phyloP scores from a whole-genome alignment of 768 basidiomycete genomes.

The Hygrocybe punicea region DNA sequence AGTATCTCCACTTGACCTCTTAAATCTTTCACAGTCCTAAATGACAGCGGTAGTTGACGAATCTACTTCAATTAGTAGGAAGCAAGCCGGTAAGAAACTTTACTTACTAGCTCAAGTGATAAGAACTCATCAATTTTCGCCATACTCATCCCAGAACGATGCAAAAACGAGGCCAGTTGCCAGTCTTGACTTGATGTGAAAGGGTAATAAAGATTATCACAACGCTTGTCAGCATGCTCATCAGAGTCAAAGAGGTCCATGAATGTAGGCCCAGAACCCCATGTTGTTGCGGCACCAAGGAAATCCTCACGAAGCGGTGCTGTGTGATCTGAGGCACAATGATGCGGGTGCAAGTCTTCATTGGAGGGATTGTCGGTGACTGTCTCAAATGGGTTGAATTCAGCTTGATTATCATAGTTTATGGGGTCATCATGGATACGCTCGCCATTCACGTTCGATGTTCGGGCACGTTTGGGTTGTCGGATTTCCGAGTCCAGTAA shows the following conservation, averaged over 20 bases:
- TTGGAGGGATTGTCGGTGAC: not conserved
- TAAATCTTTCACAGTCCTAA: slow-evolving; percentile 16
- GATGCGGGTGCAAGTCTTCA: no score
- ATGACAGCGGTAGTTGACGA: slow-evolving; percentile 15
- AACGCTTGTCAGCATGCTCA: slow-evolving; percentile 14
- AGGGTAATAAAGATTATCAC: slow-evolving; percentile 29
- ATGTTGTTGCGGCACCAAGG: slow-evolving; percentile 6
- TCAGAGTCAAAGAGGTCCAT: slow-evolving; percentile 28
- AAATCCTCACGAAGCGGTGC: slow-evolving; percentile 1
- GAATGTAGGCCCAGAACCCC: slow-evolving; percentile 20
- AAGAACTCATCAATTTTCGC: slow-evolving; percentile 26
- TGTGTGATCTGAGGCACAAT: not conserved
- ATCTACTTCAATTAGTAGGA: slow-evolving; percentile 9
- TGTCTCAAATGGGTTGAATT: not conserved
- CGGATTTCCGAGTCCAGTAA: not conserved
- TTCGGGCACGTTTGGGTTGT: not conserved
- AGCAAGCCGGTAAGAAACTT: not conserved
- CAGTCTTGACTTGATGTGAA: slow-evolving; percentile 30
- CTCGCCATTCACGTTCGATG: no score
- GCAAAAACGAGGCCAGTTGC: slow-evolving; percentile 30
- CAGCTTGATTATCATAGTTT: no score
- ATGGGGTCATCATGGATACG: not conserved
- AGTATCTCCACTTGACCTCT: slow-evolving; percentile 14
- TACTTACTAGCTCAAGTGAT: slow-evolving; percentile 24
- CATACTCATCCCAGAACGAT: slow-evolving; percentile 28